Evolutionary conservation across 176 grass and related monocot genomes (phyloP).

Genomic region (Musa acuminata): DNA sequence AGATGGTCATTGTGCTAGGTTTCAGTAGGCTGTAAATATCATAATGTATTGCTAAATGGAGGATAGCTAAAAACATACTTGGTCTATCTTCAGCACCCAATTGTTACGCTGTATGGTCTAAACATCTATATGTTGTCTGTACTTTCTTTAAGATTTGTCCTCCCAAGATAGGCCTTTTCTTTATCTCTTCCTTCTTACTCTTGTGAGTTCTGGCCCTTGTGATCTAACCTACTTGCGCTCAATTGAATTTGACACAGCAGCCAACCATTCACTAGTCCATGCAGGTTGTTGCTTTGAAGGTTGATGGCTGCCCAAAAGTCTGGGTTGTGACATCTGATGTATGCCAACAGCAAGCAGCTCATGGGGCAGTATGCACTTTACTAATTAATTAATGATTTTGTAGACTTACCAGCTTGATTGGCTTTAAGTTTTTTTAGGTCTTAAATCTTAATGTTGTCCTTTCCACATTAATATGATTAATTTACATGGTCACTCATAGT

Average conservation of each 20-base stretch:
- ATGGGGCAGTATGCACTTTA: conserved; percentile 48
- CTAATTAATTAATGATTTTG: neutral
- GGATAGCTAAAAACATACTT: too few species aligned
- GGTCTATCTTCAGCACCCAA: too few species aligned
- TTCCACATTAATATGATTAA: neutral
- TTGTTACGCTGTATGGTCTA: neutral
- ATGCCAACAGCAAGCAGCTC: conserved; percentile 60
- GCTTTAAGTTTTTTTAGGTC: neutral
- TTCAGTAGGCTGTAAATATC: neutral
- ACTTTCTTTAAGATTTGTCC: neutral
- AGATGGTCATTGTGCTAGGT: neutral
- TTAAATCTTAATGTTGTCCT: neutral
- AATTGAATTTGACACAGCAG: neutral
- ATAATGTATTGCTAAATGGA: neutral
- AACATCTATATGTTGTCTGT: neutral
- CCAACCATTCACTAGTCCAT: conserved; percentile 15
- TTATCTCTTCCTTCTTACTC: neutral
- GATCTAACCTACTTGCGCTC: too few species aligned
- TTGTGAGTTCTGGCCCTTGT: neutral
- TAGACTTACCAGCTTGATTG: neutral
- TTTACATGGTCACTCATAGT: neutral
- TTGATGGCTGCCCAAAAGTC: conserved; percentile 72
- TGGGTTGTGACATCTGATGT: conserved; percentile 86
- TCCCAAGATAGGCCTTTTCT: neutral
- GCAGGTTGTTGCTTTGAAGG: conserved; percentile 80